These are phyloP conservation scores for Lepiota venenata DNA, from an alignment of 768 basidiomycete species.

Conservation along the genomic window DNA sequence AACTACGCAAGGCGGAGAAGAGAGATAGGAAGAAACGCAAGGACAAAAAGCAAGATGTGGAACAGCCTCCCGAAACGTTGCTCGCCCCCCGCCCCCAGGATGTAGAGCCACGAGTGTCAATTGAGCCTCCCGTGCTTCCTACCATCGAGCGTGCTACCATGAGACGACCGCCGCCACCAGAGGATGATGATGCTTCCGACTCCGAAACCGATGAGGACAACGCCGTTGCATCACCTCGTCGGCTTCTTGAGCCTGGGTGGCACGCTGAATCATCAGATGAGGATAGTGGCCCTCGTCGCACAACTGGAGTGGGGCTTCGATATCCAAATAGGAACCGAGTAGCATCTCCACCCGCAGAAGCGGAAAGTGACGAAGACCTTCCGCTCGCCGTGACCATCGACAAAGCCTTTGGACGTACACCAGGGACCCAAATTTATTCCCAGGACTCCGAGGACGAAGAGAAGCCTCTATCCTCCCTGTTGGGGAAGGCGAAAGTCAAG, in stretches of 20 bases:
- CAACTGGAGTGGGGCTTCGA: slow-evolving; percentile 55
- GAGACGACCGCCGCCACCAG: slow-evolving; percentile 30
- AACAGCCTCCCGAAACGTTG: slow-evolving; percentile 4
- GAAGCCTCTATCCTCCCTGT: slow-evolving; percentile 60
- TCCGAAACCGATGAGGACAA: slow-evolving; percentile 41
- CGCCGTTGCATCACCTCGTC: slow-evolving; percentile 14
- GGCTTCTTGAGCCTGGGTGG: slow-evolving; percentile 28
- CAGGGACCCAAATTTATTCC: slow-evolving; percentile 18
- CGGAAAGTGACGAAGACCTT: slow-evolving; percentile 77
- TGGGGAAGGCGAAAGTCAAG: slow-evolving; percentile 43
- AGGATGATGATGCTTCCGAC: slow-evolving; percentile 49
- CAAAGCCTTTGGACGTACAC: slow-evolving; percentile 47
- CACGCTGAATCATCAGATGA: slow-evolving; percentile 66
- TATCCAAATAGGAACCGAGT: slow-evolving; percentile 30
- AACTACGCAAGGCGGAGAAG: slow-evolving; percentile 40
- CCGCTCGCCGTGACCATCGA: slow-evolving; percentile 67
- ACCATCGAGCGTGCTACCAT: slow-evolving; percentile 34
- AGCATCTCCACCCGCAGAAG: slow-evolving; percentile 25
- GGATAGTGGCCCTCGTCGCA: slow-evolving; percentile 46
- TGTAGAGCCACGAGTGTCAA: slow-evolving; percentile 28
- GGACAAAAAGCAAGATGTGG: slow-evolving; percentile 23
- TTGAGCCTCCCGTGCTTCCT: slow-evolving; percentile 43
- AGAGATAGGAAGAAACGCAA: slow-evolving; percentile 50
- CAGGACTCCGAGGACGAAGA: slow-evolving; percentile 65
- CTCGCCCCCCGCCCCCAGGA: slow-evolving; percentile 14